Percentiles rank a stretch among this genome's conserved stretches.
Evolutionary conservation across 2,329 filamentous ascomycete genomes (phyloP).

Genomic region (Aspergillus ustus): DNA sequence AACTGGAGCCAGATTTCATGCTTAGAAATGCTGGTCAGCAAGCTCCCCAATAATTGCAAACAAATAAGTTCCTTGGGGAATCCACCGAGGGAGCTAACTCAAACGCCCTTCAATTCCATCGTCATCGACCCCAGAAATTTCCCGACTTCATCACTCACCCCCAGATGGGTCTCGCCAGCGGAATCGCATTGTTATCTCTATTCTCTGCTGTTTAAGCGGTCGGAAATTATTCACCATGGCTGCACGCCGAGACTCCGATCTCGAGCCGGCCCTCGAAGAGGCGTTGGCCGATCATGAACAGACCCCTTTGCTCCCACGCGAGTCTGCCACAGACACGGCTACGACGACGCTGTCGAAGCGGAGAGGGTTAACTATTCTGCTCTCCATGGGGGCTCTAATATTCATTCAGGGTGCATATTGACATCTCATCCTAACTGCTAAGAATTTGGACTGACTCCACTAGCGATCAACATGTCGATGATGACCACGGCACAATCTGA

Average conservation of each 20-base stretch:
- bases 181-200: background rate
- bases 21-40: conserved; percentile 16
- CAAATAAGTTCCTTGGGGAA: background rate
- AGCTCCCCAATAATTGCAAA: conserved; percentile 6
- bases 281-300: conserved; percentile 19
- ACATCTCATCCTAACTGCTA: background rate
- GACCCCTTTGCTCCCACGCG: conserved; percentile 21
- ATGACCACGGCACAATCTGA: conserved; percentile 79
- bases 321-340: background rate
- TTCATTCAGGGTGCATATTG: conserved; percentile 25
- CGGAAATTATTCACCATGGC: conserved; percentile 9
- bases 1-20: background rate
- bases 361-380: conserved; percentile 20
- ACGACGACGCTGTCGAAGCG: conserved; percentile 11
- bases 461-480: conserved; percentile 74
- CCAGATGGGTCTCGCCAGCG: background rate
- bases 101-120: background rate
- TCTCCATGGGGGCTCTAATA: conserved; percentile 23
- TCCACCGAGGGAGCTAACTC: background rate
- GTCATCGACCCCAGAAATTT: background rate
- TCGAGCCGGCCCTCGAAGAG: conserved; percentile 10
- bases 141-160: background rate
- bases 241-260: conserved; percentile 1
- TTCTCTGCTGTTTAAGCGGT: background rate
- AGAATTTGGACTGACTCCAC: background rate